A percentile compares a stretch with the other conserved stretches of the same genome.
These are phyloP conservation scores for Cicer arietinum DNA, from an alignment of 306 rosid species.

Conservation along the genomic window DNA sequence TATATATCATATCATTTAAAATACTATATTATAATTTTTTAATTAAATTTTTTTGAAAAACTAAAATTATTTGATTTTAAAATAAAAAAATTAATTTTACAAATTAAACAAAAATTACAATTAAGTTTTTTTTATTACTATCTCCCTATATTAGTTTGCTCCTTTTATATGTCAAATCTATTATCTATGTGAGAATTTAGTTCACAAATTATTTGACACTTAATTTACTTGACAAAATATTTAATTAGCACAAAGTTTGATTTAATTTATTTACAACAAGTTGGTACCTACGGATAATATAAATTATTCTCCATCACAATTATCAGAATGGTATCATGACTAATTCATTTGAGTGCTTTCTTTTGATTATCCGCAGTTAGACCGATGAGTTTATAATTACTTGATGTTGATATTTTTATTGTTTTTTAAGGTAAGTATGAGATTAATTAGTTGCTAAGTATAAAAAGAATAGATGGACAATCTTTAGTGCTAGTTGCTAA, in stretches of 20 bases:
- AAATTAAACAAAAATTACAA: too few relatives aligned
- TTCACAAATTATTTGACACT: background rate
- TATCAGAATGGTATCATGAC: constrained; percentile 47
- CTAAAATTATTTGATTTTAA: too few relatives aligned
- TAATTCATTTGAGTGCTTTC: constrained; percentile 49
- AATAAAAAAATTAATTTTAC: too few relatives aligned
- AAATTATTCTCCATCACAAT: constrained; percentile 43
- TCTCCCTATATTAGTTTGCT: too few relatives aligned
- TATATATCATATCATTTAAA: too few relatives aligned
- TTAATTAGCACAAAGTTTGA: constrained; percentile 37
- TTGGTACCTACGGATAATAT: constrained; percentile 50
- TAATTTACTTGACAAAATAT: constrained; percentile 21
- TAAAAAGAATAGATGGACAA: constrained; percentile 31
- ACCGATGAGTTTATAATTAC: constrained; percentile 34
- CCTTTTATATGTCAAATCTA: too few relatives aligned
- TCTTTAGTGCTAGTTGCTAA: constrained; percentile 33
- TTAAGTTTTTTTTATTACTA: too few relatives aligned
- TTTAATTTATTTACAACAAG: constrained; percentile 30
- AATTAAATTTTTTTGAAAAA: too few relatives aligned
- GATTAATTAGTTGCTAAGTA: constrained; percentile 40
- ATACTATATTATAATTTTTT: too few relatives aligned
- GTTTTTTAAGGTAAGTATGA: constrained; percentile 15
- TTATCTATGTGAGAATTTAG: too few relatives aligned
- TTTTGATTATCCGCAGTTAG: constrained; percentile 43
- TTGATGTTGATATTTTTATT: constrained; percentile 15